Base-by-base conservation (phyloP, 2,329 filamentous ascomycete species). In the Fusarium equiseti region DNA sequence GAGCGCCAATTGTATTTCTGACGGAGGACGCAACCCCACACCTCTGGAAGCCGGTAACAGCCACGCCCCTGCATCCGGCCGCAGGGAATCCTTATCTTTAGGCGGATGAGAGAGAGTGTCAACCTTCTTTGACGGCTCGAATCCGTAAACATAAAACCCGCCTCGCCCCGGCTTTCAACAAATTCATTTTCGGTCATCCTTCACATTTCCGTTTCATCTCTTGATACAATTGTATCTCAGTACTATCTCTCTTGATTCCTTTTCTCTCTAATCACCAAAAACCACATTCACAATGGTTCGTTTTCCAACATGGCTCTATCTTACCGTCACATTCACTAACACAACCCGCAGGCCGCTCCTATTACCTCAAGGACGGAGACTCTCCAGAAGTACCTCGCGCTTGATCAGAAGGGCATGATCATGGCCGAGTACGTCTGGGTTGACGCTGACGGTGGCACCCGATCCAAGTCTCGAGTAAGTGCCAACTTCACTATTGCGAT, bases 351-450 rank as follows among this genome's bases (percentile, higher is more conserved):
- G 73, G 66, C 73, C 58, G 16, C 63, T 44, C 56, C 71, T 3
- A 56, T 66, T 1, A 72, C 66, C 38, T 75, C 73, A 62, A 59
- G 73, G 66, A 75, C 73, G 56, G 80, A 81, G 54, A 81, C 76
- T 71, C 90, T 98, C 82, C 86, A 91, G 83, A 98, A 98, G 85
- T 98, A 95, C 88, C 90, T 96, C 84, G 87, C 87, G 79, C 92
- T 98, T 78, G 91, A 94, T 82, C 95, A 98, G 87, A 93, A 92
- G 82, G 95, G 94, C 82, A 86, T 85, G 77, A 87, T 97, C 80
- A 96, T 97, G 83, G 95, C 94, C 79, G 95, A 98, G 86, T 98
- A 98, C 85, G 90, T 98, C 87, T 98, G 95, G 95, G 92, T 98
- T 81, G 95, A 98, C 80, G 87, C 92, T 73, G 83, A 85, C 73